Conservation (phyloP, 1,284 basidiomycete genomes). For the Mycosarcoma mackinlayi region DNA sequence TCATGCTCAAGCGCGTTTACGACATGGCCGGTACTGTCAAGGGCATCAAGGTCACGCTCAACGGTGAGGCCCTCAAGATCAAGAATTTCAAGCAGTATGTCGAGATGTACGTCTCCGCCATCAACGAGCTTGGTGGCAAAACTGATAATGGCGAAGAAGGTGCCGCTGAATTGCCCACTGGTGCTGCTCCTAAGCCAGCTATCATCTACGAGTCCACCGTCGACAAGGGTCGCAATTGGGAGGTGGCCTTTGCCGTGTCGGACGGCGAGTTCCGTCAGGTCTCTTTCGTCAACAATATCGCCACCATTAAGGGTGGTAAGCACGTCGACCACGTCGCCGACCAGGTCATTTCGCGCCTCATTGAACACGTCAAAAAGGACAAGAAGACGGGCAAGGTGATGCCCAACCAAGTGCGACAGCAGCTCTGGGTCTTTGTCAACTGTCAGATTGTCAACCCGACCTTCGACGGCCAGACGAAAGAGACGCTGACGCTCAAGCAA, state of each 20-base stretch:
- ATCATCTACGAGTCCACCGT: constrained; percentile 85
- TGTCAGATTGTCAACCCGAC: constrained; percentile 96
- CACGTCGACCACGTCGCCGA: constrained; percentile 90
- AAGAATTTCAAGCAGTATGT: constrained; percentile 98
- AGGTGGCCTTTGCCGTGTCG: constrained; percentile 93
- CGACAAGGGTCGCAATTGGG: constrained; percentile 79
- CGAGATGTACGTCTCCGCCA: constrained; percentile 79
- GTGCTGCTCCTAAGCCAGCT: constrained; percentile 78
- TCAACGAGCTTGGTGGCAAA: constrained; percentile 68
- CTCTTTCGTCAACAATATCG: constrained; percentile 97
- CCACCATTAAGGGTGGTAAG: constrained; percentile 95
- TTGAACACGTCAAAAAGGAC: constrained; percentile 89
- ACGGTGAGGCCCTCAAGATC: constrained; percentile 91
- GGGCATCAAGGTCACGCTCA: constrained; percentile 91
- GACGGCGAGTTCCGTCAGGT: constrained; percentile 83
- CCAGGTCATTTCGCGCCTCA: constrained; percentile 82
- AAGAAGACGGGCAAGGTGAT: constrained; percentile 88
- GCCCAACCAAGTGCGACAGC: constrained; percentile 91
- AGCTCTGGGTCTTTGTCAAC: constrained; percentile 99
- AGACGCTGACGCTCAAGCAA: constrained; percentile 86
- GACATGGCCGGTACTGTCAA: constrained; percentile 96
- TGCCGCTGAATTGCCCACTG: constrained; percentile 71
- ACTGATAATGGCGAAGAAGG: constrained; percentile 30
- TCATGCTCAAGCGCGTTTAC: constrained; percentile 94
- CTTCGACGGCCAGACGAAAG: constrained; percentile 99